phyloP scores from a whole-genome alignment of 768 basidiomycete genomes.

The Boletus speciosus region DNA sequence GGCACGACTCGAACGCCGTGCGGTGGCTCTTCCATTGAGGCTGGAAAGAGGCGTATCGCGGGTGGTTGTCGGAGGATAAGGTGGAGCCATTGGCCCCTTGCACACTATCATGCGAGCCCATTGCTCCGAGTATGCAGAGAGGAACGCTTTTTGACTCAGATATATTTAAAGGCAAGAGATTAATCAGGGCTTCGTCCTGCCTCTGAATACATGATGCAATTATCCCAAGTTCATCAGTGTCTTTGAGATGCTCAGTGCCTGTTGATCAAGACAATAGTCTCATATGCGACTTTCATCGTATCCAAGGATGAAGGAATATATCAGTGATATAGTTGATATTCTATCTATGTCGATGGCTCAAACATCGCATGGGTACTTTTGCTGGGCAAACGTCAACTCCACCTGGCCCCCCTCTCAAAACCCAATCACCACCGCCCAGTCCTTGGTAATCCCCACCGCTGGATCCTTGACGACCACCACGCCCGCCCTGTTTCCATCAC shows the following conservation, averaged over 20 bases:
- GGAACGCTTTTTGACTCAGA: neutral
- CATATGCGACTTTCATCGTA: neutral
- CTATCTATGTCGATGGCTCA: neutral
- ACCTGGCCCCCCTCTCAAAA: slow-evolving; percentile 9
- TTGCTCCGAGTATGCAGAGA: neutral
- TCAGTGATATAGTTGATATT: neutral
- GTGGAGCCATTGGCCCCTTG: neutral
- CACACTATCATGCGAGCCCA: neutral
- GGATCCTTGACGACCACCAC: slow-evolving; percentile 77
- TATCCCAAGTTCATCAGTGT: neutral
- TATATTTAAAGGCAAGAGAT: neutral
- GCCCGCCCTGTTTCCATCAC: slow-evolving; percentile 57
- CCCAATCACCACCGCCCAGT: slow-evolving; percentile 57
- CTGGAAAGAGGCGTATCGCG: neutral
- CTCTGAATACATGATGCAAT: neutral
- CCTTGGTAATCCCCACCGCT: slow-evolving; percentile 48
- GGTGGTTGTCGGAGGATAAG: neutral
- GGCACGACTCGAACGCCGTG: neutral
- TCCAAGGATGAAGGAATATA: neutral
- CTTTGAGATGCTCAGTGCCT: neutral
- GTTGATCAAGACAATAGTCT: neutral
- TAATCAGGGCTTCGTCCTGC: neutral
- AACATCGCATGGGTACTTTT: neutral
- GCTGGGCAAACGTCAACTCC: neutral
- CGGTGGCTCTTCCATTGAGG: neutral